phyloP scores from a whole-genome alignment of 306 rosid genomes.

The Ziziphus jujuba region DNA sequence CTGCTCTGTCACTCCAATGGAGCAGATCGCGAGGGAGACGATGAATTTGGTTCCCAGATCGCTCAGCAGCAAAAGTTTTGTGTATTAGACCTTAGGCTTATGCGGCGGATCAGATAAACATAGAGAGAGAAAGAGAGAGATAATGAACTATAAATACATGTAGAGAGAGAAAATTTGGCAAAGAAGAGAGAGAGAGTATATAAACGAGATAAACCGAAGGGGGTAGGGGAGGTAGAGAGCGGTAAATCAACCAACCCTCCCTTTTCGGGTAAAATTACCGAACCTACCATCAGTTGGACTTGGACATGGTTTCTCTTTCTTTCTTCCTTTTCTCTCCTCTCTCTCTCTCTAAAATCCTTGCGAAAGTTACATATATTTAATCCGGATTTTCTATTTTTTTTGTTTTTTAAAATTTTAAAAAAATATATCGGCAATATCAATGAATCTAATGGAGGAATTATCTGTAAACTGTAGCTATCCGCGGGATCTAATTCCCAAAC shows the following conservation, averaged over 20 bases:
- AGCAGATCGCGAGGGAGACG: not conserved
- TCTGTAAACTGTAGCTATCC: no score
- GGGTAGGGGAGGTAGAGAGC: not conserved
- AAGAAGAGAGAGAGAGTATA: not conserved
- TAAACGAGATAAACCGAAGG: constrained; percentile 1
- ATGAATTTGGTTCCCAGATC: constrained; percentile 2
- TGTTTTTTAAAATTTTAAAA: no score
- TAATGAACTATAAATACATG: not conserved
- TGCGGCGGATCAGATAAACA: constrained; percentile 40
- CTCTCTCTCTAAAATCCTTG: no score
- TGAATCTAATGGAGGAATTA: no score
- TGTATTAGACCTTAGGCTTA: not conserved
- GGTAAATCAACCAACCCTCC: constrained; percentile 12
- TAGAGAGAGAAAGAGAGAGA: not conserved
- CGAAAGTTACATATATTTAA: no score
- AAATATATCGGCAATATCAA: no score
- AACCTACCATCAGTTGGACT: constrained; percentile 22
- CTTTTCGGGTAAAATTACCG: constrained; percentile 33
- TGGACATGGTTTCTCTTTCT: no score
- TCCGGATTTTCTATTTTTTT: no score
- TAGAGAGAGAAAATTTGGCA: not conserved
- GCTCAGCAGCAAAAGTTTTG: not conserved
- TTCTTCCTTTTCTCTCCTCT: no score
- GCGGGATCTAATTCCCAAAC: no score
- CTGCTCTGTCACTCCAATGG: not conserved